Evolutionary conservation across 2,329 filamentous ascomycete species (phyloP).

Genomic region (Aspergillus pseudotamarii): DNA sequence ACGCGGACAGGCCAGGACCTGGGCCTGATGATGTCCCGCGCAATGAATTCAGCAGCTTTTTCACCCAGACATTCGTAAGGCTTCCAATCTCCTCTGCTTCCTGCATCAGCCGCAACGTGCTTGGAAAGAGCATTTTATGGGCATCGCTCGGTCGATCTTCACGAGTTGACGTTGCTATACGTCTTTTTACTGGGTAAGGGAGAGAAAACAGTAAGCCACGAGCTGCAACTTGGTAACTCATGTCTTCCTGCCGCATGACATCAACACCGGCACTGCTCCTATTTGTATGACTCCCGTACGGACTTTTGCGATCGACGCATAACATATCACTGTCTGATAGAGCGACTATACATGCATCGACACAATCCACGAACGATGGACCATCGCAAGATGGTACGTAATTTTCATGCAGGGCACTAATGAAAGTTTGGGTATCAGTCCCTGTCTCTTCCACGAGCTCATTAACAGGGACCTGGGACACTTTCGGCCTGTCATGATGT

Average conservation of each 20-base stretch:
- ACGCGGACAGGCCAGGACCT: not conserved
- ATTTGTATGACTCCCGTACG: constrained; percentile 58
- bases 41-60: not conserved
- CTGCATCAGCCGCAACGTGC: constrained; percentile 80
- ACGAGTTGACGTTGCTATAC: constrained; percentile 41
- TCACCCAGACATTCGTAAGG: constrained; percentile 54
- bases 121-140: constrained; percentile 91
- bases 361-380: constrained; percentile 70
- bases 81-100: constrained; percentile 79
- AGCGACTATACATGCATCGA: constrained; percentile 82
- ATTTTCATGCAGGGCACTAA: constrained; percentile 91
- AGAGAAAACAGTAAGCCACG: constrained; percentile 83
- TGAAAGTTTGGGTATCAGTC: constrained; percentile 87
- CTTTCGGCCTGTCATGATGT: constrained; percentile 61
- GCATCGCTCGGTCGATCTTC: constrained; percentile 56
- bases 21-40: not conserved
- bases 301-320: constrained; percentile 59
- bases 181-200: constrained; percentile 78
- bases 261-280: constrained; percentile 56
- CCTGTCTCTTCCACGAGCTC: constrained; percentile 89
- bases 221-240: constrained; percentile 88
- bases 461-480: constrained; percentile 69
- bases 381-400: constrained; percentile 79
- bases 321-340: constrained; percentile 88
- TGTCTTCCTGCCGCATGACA: constrained; percentile 84